A percentile compares a stretch with the other conserved stretches of the same genome.
Evolutionary conservation across 2,329 filamentous ascomycete species (phyloP).

Genomic region (Xylaria polymorpha): DNA sequence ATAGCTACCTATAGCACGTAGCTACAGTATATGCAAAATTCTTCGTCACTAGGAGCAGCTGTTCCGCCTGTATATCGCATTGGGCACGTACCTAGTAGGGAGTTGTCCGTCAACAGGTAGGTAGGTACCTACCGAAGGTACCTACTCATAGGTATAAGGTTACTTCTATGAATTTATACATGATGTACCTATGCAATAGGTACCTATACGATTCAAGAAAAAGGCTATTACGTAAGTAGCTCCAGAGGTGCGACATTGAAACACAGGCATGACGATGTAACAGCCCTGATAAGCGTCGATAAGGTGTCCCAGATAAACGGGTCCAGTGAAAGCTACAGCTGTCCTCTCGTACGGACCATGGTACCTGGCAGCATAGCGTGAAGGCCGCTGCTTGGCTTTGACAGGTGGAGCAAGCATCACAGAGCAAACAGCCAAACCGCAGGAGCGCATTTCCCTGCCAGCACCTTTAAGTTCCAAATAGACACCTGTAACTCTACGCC

Average conservation of each 20-base stretch:
- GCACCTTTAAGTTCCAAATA: conserved; percentile 1
- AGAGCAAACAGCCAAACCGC: conserved; percentile 21
- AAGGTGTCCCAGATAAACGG: conserved; percentile 21
- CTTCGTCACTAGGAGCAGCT: background rate
- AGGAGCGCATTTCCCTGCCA: conserved; percentile 15
- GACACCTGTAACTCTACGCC: conserved; percentile 8
- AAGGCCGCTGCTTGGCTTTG: conserved; percentile 22
- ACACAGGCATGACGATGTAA: background rate
- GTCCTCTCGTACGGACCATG: conserved; percentile 42
- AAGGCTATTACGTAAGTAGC: background rate
- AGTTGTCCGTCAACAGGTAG: too few relatives aligned
- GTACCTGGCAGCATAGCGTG: background rate
- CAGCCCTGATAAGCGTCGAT: conserved; percentile 6
- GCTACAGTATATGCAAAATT: too few relatives aligned
- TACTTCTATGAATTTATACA: too few relatives aligned
- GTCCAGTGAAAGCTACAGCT: conserved; percentile 47
- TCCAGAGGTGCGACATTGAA: background rate
- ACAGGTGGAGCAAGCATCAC: conserved; percentile 17
- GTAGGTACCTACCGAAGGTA: too few relatives aligned
- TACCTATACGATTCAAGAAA: background rate
- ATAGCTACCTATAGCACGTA: too few relatives aligned
- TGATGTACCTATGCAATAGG: background rate
- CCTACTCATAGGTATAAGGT: too few relatives aligned
- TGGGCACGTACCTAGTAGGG: too few relatives aligned
- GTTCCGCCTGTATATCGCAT: too few relatives aligned